Conservation (phyloP, 768 basidiomycete genomes). For the Kwoniella dendrophila region DNA sequence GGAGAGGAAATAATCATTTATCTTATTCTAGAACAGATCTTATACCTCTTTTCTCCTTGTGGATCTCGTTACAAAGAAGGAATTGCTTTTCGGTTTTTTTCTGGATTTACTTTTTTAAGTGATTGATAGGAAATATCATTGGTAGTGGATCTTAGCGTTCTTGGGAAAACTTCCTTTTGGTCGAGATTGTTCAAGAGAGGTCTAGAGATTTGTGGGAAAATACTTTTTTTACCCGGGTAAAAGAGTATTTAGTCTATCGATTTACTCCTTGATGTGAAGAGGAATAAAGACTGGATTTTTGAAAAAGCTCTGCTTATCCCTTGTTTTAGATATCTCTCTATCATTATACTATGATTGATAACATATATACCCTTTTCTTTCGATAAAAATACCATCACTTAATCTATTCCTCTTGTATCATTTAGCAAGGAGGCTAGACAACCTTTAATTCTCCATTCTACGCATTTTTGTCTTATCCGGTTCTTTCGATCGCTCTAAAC, state of each 20-base stretch:
- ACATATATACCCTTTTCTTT: neutral
- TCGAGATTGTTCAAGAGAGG: neutral
- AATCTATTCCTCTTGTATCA: neutral
- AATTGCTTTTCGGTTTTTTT: neutral
- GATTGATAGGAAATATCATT: neutral
- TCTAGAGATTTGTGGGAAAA: neutral
- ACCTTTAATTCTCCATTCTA: neutral
- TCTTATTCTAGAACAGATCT: neutral
- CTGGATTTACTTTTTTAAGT: neutral
- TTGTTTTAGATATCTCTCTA: neutral
- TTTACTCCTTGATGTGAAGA: neutral
- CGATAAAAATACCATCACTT: neutral
- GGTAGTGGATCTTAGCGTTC: neutral
- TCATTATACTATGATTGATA: neutral
- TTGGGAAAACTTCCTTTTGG: neutral
- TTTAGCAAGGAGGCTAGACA: constrained; percentile 1
- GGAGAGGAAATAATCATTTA: neutral
- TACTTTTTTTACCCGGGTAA: constrained; percentile 6
- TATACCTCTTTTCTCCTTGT: neutral
- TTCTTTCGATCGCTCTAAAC: no score
- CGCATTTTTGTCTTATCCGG: neutral
- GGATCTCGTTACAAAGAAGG: neutral
- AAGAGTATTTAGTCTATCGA: neutral
- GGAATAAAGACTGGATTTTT: neutral
- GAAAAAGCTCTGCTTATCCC: neutral